Conservation (phyloP, 352 stramenopile species). For the Phytopythium oedochilum region DNA sequence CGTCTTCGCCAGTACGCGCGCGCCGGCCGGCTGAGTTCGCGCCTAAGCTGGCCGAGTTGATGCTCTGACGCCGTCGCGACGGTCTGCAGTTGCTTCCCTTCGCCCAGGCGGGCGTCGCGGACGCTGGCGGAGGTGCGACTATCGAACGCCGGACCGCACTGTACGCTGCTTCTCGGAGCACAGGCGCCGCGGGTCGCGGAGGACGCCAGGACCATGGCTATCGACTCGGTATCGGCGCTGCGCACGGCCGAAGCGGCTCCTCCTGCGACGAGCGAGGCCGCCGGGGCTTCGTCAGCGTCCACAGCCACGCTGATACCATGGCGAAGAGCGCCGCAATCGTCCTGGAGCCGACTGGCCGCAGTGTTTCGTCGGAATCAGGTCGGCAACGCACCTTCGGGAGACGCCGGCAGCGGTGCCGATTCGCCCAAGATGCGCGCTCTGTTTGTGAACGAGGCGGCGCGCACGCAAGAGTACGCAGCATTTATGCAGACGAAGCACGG, state of each 20-base stretch:
- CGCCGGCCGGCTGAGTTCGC: background rate
- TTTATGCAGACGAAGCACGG: slow-evolving; percentile 44
- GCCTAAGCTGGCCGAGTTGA: background rate
- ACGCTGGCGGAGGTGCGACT: background rate
- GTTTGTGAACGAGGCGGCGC: slow-evolving; percentile 62
- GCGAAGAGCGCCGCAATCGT: no score
- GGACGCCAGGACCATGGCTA: slow-evolving; percentile 1
- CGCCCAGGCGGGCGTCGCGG: background rate
- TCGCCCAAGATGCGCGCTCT: slow-evolving; percentile 51
- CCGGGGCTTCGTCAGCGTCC: background rate
- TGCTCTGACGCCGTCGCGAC: background rate
- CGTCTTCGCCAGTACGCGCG: no score
- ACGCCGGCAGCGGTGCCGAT: background rate
- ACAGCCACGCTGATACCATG: background rate
- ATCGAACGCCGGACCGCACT: no score
- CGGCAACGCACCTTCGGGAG: background rate
- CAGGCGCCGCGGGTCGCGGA: background rate
- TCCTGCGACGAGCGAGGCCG: no score
- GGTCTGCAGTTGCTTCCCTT: background rate
- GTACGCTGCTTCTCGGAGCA: background rate
- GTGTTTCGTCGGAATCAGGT: background rate
- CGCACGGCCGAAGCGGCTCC: background rate
- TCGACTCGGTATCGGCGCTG: background rate
- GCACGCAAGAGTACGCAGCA: slow-evolving; percentile 55
- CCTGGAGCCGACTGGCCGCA: background rate